phyloP scores from a whole-genome alignment of 352 stramenopile species.

The Phytophthora vignae region DNA sequence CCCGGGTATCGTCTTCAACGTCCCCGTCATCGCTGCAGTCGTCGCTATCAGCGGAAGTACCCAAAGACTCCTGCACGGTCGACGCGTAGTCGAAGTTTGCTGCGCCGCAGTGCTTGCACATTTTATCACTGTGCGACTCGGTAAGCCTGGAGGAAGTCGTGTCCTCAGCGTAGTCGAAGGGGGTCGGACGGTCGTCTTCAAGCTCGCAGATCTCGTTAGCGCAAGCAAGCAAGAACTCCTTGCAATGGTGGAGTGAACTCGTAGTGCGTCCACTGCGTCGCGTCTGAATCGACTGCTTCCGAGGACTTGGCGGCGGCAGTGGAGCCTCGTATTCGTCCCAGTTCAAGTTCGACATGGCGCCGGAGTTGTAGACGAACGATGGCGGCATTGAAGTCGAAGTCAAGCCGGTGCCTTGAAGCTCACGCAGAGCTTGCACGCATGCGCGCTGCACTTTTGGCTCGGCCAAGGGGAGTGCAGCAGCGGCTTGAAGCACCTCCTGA shows the following conservation, averaged over 20 bases:
- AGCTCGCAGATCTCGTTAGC: constrained; percentile 86
- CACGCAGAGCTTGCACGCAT: constrained; percentile 53
- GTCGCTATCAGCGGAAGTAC: constrained; percentile 31
- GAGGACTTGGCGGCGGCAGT: constrained; percentile 6
- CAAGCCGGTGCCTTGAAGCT: constrained; percentile 24
- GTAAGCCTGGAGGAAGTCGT: constrained; percentile 29
- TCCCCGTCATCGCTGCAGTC: constrained; percentile 26
- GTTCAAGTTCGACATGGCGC: constrained; percentile 11
- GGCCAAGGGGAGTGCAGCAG: constrained; percentile 53
- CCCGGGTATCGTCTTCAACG: constrained; percentile 55
- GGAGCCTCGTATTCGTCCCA: constrained; percentile 16
- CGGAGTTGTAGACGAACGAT: constrained; percentile 23
- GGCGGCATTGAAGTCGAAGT: constrained; percentile 8
- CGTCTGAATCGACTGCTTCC: constrained; percentile 11
- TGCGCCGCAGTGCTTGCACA: constrained; percentile 18
- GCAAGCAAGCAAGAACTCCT: constrained; percentile 75
- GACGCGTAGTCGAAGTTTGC: constrained; percentile 65
- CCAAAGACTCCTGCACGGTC: constrained; percentile 34
- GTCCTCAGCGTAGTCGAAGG: constrained; percentile 79
- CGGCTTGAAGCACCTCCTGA: constrained; percentile 58
- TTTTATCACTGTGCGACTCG: neutral
- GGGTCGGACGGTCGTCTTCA: constrained; percentile 62
- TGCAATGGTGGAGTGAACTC: constrained; percentile 60
- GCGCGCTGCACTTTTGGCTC: constrained; percentile 44
- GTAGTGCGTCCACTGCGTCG: constrained; percentile 36